A percentile compares a stretch with the other conserved stretches of the same genome.
These are phyloP conservation scores for Arthrobotrys pseudoclavata DNA, from an alignment of 2,329 filamentous ascomycete genomes.

Conservation along the genomic window DNA sequence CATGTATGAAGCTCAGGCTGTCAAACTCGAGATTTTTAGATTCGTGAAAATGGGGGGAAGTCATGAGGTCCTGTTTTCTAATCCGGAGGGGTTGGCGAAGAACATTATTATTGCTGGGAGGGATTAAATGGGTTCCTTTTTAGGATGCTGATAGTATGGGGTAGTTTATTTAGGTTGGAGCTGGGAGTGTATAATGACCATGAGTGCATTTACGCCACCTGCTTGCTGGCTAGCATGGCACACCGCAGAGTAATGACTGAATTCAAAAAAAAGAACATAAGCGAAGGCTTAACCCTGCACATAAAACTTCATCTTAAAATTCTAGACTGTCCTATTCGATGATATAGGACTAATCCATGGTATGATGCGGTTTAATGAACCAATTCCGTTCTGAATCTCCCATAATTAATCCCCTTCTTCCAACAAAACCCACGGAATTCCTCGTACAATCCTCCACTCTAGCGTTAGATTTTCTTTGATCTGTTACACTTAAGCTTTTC, in stretches of 20 bases:
- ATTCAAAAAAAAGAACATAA: neutral
- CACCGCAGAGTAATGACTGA: neutral
- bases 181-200: neutral
- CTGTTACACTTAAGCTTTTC: too few relatives aligned
- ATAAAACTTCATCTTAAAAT: neutral
- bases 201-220: neutral
- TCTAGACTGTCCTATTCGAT: neutral
- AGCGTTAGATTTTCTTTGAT: too few relatives aligned
- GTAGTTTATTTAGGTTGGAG: neutral
- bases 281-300: neutral
- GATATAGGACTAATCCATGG: neutral
- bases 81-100: constrained; percentile 46
- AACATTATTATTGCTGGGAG: constrained; percentile 34
- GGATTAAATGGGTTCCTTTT: constrained; percentile 19
- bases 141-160: neutral
- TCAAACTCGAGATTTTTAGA: constrained; percentile 29
- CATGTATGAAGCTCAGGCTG: constrained; percentile 34
- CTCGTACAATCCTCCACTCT: too few relatives aligned
- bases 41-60: constrained; percentile 24
- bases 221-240: neutral
- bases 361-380: too few relatives aligned
- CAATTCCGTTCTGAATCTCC: too few relatives aligned
- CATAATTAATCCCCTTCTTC: too few relatives aligned
- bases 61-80: constrained; percentile 45
- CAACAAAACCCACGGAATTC: too few relatives aligned